Evolutionary conservation across 2,329 filamentous ascomycete species (phyloP), one percentile per base, ranked within the genome.

Genomic region (Neocatenulostroma microsporum): DNA sequence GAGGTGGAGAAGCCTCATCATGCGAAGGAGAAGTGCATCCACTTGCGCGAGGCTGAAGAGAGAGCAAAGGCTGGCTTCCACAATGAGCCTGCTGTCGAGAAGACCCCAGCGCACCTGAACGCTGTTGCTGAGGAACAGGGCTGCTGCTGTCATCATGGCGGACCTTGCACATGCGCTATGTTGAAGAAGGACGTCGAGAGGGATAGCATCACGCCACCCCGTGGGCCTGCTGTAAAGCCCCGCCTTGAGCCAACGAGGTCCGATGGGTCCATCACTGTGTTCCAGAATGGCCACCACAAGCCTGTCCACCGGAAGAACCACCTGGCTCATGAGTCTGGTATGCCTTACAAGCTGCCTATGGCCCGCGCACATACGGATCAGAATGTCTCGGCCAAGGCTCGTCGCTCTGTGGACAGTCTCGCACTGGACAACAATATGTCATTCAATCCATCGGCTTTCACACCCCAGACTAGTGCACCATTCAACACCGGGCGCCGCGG

Each of bases 1-100:
- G 85, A 94, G 65, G 39, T 47, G 14, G 56, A 60, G 15, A 95
- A 94, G 73, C 78, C 80, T 45, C 82, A 82, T 69, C 68, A 67
- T 53, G 54, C 64, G 42, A 62, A 62, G 45, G 58, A 61, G 47
- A 69, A 69, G 50, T 67, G 67, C 53, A 69, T 61, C 32, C 58
- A 62, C 37, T 42, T 62, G 26, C 55, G 55, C 38, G 56, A 61
- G 38, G 57, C 55, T 46, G 58, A 57, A 42, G 57, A 57, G 41
- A 45, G 48, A 15, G 50, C 55, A 18, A 58, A 53, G 42, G 48
- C 49, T 27, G 55, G 52, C 38, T 48, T 47, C 15, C 43, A 41
- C 25, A 49, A 51, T 13, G 51, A 49, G 7, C 34, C 40, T 24
- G 33, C 34, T 17, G 42, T 41, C 4, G 48, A 48, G 24, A 46